Base-by-base conservation (phyloP, 2,329 filamentous ascomycete genomes). In the Monosporascus ibericus region DNA sequence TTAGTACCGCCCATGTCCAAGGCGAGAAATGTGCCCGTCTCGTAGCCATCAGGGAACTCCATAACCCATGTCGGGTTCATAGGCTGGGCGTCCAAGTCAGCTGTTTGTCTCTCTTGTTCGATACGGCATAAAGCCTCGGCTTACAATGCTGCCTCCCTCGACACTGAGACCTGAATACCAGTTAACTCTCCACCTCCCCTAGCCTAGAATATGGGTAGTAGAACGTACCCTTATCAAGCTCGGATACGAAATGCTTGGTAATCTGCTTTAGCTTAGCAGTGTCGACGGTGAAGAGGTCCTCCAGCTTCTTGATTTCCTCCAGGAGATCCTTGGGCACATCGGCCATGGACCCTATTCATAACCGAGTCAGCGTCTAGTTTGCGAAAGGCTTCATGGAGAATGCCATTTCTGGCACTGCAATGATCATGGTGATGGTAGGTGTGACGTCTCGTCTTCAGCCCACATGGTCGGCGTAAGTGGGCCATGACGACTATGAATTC, bases 31-130 rank as follows among this genome's bases (percentile, higher is more conserved):
- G 87, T 94, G 55, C 92, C 92, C 8, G 85, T 88, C 72, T 96
- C 92, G 60, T 92, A 72, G 59, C 92, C 92, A 67, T 87, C 87
- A 22, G 92, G 92, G 70, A 90, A 90, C 47, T 82, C 82, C 84
- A 95, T 91, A 58, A 95, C 91, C 92, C 92, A 96, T 52, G 92
- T 95, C 54, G 92, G 88, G 74, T 96, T 96, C 92, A 97, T 96
- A 55, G 92, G 92, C 90, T 95, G 20, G 15, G 14, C 25, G 42
- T 5, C 18, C 49, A 42, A 38, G 53, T 60, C 50, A 61, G 47
- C 39, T n/a, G 27, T 27, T 9, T 14, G 17, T 30, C 18, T 49
- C 3, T 51, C 2, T 14, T 44, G 18, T 24, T 3, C 8, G n/a
- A 27, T 27, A 5, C 9, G 3, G 20, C 46, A 18, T 50, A 34